Evolutionary conservation across 1,139 yeast genomes (phyloP).

Genomic region (Pichia sp.): DNA sequence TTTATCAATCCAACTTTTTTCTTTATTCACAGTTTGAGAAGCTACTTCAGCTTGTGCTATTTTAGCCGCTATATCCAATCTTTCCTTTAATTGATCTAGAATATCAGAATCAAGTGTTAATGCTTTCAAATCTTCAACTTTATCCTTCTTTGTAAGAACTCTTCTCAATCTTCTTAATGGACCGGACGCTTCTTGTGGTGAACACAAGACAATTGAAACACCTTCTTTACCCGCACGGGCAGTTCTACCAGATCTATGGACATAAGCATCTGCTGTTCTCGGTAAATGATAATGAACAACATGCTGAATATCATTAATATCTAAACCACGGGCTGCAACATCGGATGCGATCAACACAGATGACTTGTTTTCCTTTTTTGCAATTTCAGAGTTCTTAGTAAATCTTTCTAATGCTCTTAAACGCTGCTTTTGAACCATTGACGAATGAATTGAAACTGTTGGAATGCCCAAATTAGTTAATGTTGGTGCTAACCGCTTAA

Average conservation of each 20-base stretch:
- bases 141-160: constrained; percentile 36
- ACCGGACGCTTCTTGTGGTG: constrained; percentile 90
- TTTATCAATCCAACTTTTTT: constrained; percentile 72
- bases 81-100: constrained; percentile 58
- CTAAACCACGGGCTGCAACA: constrained; percentile 98
- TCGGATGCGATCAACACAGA: constrained; percentile 88
- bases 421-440: constrained; percentile 93
- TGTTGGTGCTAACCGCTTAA: constrained; percentile 74
- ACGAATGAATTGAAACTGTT: constrained; percentile 80
- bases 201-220: constrained; percentile 84
- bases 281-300: constrained; percentile 96
- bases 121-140: constrained; percentile 52
- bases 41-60: constrained; percentile 63
- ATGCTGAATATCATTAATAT: constrained; percentile 84
- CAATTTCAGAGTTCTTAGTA: constrained; percentile 45
- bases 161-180: constrained; percentile 73
- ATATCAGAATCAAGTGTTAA: constrained; percentile 76
- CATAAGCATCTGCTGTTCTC: constrained; percentile 86
- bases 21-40: constrained; percentile 41
- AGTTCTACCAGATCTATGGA: constrained; percentile 96
- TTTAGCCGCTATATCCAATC: constrained; percentile 63
- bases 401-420: constrained; percentile 75
- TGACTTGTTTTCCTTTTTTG: constrained; percentile 39
- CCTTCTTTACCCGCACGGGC: constrained; percentile 95
- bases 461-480: constrained; percentile 64